Conservation (phyloP, 2,329 filamentous ascomycete genomes). For the Fusarium nematophilum region DNA sequence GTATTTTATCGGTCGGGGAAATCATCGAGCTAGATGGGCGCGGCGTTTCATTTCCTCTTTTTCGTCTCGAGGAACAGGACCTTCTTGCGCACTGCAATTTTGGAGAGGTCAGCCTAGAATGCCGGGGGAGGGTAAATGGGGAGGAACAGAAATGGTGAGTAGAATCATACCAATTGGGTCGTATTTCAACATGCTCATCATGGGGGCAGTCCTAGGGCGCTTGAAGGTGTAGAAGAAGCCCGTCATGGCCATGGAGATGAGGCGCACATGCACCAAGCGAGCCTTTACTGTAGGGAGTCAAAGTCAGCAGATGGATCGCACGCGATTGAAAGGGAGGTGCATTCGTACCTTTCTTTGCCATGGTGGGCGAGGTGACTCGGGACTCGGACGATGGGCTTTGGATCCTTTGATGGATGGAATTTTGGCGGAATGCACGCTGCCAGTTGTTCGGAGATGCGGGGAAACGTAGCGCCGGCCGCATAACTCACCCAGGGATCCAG, state of each 20-base stretch:
- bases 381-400: slow-evolving; percentile 29
- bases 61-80: slow-evolving; percentile 96
- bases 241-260: slow-evolving; percentile 98
- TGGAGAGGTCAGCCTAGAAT: slow-evolving; percentile 9
- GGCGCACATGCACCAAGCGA: slow-evolving; percentile 90
- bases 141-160: not conserved
- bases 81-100: slow-evolving; percentile 85
- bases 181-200: slow-evolving; percentile 98
- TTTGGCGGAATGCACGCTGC: slow-evolving; percentile 20
- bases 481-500: slow-evolving; percentile 9
- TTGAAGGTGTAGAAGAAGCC: slow-evolving; percentile 95
- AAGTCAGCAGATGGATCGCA: not conserved
- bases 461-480: slow-evolving; percentile 33
- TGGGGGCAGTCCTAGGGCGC: slow-evolving; percentile 81
- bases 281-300: slow-evolving; percentile 75
- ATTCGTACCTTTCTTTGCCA: slow-evolving; percentile 44
- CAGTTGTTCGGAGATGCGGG: too few species aligned
- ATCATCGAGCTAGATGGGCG: slow-evolving; percentile 21
- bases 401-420: slow-evolving; percentile 15
- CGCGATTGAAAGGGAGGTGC: not conserved
- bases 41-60: slow-evolving; percentile 69
- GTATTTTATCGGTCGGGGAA: slow-evolving; percentile 16
- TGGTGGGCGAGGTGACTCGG: slow-evolving; percentile 25
- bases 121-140: not conserved
- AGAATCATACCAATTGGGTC: slow-evolving; percentile 91